These are phyloP conservation scores for Hirschioporus abietinus DNA, from an alignment of 768 basidiomycete species.

Conservation along the genomic window DNA sequence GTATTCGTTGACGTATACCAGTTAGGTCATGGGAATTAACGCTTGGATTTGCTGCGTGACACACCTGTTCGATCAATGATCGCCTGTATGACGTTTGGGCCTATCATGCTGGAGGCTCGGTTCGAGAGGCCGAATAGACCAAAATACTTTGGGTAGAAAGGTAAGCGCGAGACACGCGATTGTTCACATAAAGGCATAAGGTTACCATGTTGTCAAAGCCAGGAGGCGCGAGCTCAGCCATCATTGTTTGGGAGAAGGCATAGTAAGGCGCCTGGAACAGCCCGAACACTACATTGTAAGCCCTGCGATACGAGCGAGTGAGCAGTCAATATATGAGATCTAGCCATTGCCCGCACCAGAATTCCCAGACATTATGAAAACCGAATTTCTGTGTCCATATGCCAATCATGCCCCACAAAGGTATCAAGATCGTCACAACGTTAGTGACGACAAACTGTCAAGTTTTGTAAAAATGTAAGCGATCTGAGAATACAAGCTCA, in stretches of 20 bases:
- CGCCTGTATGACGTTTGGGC: slow-evolving; percentile 79
- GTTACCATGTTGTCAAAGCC: slow-evolving; percentile 78
- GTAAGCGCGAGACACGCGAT: not conserved
- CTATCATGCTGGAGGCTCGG: slow-evolving; percentile 82
- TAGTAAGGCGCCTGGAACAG: slow-evolving; percentile 86
- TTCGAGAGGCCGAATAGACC: slow-evolving; percentile 82
- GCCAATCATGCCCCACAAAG: slow-evolving; percentile 83
- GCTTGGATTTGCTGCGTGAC: not conserved
- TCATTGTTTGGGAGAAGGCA: slow-evolving; percentile 82
- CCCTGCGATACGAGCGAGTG: slow-evolving; percentile 34
- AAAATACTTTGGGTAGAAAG: slow-evolving; percentile 53
- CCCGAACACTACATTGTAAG: slow-evolving; percentile 75
- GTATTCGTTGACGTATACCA: not conserved
- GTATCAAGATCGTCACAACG: slow-evolving; percentile 69
- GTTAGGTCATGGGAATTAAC: not conserved
- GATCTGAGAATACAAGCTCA: not conserved
- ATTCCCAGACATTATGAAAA: slow-evolving; percentile 86
- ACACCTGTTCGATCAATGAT: slow-evolving; percentile 51
- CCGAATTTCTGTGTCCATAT: slow-evolving; percentile 76
- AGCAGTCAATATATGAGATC: slow-evolving; percentile 11
- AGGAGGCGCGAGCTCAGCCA: slow-evolving; percentile 83
- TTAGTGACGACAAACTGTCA: slow-evolving; percentile 70
- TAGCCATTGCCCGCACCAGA: slow-evolving; percentile 49
- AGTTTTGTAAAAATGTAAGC: not conserved
- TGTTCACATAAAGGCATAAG: not conserved